These are phyloP conservation scores for Penicillium coffeae DNA, from an alignment of 495 filamentous ascomycete species.

Conservation along the genomic window DNA sequence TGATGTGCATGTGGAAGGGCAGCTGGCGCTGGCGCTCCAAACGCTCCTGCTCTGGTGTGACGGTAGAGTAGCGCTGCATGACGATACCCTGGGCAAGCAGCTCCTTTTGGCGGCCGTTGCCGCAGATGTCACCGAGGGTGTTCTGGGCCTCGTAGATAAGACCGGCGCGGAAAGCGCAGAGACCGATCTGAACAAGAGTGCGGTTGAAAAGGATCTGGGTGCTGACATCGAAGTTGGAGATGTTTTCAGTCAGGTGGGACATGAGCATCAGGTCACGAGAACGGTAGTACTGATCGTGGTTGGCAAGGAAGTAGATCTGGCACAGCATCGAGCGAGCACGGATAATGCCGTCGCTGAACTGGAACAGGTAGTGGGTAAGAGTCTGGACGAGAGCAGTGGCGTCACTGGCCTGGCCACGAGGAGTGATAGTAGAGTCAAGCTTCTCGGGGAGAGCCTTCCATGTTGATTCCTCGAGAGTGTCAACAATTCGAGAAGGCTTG, in stretches of 20 bases:
- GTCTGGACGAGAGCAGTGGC: constrained; percentile 73
- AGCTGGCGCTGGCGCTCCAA: constrained; percentile 94
- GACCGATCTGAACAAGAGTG: constrained; percentile 93
- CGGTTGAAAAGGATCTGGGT: constrained; percentile 99
- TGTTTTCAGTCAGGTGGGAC: constrained; percentile 98
- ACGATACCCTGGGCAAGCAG: constrained; percentile 95
- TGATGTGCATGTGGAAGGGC: constrained; percentile 99
- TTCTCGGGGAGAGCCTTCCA: constrained; percentile 76
- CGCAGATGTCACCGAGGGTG: constrained; percentile 95
- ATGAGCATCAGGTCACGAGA: constrained; percentile 98
- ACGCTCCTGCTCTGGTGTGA: constrained; percentile 94
- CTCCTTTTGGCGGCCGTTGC: constrained; percentile 95
- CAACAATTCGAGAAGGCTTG: constrained; percentile 93
- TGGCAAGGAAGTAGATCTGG: constrained; percentile 95
- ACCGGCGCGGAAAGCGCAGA: constrained; percentile 95
- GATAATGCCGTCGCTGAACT: constrained; percentile 89
- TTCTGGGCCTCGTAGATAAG: constrained; percentile 97
- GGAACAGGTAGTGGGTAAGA: constrained; percentile 92
- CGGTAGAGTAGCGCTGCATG: constrained; percentile 91
- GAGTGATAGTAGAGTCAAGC: constrained; percentile 76
- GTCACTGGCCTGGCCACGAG: constrained; percentile 59
- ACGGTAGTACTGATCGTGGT: constrained; percentile 96
- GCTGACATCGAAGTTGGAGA: constrained; percentile 88
- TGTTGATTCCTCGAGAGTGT: constrained; percentile 83
- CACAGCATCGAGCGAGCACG: constrained; percentile 95